Percentiles rank a stretch among this genome's conserved stretches.
Conservation (phyloP, 2,329 filamentous ascomycete species). For the Colletotrichum spaethianum region DNA sequence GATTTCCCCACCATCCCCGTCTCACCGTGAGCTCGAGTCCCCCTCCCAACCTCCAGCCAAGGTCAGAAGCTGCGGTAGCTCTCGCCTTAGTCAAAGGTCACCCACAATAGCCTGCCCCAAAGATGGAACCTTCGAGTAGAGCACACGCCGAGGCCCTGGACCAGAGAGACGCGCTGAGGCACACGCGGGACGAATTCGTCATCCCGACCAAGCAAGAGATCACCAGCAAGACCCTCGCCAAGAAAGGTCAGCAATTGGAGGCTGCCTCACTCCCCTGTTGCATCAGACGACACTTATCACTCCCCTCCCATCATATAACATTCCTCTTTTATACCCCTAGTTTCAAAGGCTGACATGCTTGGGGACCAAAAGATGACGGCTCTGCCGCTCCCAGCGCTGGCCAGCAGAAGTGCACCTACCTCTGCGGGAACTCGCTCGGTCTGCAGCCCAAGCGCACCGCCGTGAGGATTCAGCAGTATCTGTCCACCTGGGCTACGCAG, state of each 20-base stretch:
- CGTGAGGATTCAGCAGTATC: slow-evolving; percentile 75
- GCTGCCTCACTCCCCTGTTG: neutral
- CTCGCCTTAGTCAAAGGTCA: slow-evolving; percentile 3
- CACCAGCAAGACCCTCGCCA: slow-evolving; percentile 47
- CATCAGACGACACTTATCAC: slow-evolving; percentile 22
- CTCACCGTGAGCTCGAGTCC: neutral
- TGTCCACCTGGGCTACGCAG: slow-evolving; percentile 84
- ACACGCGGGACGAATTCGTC: slow-evolving; percentile 76
- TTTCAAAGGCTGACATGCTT: slow-evolving; percentile 36
- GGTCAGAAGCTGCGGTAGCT: neutral
- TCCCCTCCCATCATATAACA: neutral
- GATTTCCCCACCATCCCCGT: neutral
- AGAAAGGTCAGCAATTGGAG: slow-evolving; percentile 39
- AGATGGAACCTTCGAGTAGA: slow-evolving; percentile 30
- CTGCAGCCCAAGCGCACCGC: slow-evolving; percentile 78
- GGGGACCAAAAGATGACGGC: slow-evolving; percentile 5
- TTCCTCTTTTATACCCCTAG: neutral
- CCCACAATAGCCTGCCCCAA: neutral
- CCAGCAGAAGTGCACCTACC: slow-evolving; percentile 73
- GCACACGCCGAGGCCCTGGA: slow-evolving; percentile 58
- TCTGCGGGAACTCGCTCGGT: slow-evolving; percentile 92
- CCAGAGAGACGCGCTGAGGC: slow-evolving; percentile 65
- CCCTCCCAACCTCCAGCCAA: slow-evolving; percentile 16
- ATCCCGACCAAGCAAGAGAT: slow-evolving; percentile 69
- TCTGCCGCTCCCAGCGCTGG: neutral